Percentiles rank a stretch among this genome's conserved stretches.
These are phyloP conservation scores for Gamarada debralockiae DNA, from an alignment of 495 filamentous ascomycete species.

Conservation along the genomic window DNA sequence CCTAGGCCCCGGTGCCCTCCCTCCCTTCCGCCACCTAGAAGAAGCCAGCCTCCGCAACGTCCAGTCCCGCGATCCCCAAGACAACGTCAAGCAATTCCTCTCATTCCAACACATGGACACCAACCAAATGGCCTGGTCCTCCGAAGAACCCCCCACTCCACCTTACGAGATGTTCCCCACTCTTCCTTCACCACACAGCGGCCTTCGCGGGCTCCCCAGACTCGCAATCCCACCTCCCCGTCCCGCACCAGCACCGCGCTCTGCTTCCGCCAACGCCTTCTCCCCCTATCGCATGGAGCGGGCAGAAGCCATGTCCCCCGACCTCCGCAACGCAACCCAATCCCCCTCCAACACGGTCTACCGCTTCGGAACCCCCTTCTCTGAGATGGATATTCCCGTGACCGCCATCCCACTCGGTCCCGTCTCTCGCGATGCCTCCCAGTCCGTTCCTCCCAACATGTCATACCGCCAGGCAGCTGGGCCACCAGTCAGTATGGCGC, in stretches of 20 bases:
- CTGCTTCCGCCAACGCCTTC: slow-evolving; percentile 35
- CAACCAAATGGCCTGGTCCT: slow-evolving; percentile 30
- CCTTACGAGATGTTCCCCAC: slow-evolving; percentile 47
- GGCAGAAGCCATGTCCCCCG: slow-evolving; percentile 40
- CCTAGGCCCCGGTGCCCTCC: slow-evolving; percentile 60
- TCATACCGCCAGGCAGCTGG: slow-evolving; percentile 47
- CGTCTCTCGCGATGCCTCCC: slow-evolving; percentile 66
- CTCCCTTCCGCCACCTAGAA: slow-evolving; percentile 63
- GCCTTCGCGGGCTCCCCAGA: slow-evolving; percentile 32
- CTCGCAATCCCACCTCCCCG: slow-evolving; percentile 36
- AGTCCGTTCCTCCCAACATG: slow-evolving; percentile 95
- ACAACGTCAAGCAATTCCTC: slow-evolving; percentile 87
- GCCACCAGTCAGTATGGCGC: slow-evolving; percentile 6
- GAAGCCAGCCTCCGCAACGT: slow-evolving; percentile 66
- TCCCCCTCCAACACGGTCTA: slow-evolving; percentile 52
- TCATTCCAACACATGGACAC: slow-evolving; percentile 62
- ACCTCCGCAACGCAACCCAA: slow-evolving; percentile 34
- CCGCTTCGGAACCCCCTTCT: slow-evolving; percentile 74
- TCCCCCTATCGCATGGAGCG: slow-evolving; percentile 50
- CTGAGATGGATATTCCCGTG: slow-evolving; percentile 85
- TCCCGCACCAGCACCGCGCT: slow-evolving; percentile 29
- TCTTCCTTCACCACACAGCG: slow-evolving; percentile 19
- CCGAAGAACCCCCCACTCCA: slow-evolving; percentile 50
- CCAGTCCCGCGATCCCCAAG: slow-evolving; percentile 72
- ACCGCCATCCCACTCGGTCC: slow-evolving; percentile 68